A percentile compares a stretch with the other conserved stretches of the same genome.
phyloP scores from a whole-genome alignment of 805 yeast genomes.

The Wickerhamomyces canadensis region DNA sequence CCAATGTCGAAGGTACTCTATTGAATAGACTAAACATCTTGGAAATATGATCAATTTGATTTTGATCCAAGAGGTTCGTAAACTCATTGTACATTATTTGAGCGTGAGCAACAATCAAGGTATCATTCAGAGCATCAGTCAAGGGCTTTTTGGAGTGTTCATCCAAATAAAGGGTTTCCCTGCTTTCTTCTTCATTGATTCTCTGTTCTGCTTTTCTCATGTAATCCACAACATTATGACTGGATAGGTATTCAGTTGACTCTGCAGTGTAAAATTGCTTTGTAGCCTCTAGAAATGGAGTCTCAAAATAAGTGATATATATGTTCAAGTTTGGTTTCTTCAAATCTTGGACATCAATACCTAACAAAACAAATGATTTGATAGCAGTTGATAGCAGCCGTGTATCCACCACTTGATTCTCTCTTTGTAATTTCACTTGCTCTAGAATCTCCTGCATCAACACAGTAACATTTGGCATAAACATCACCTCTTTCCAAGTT shows the following conservation, averaged over 20 bases:
- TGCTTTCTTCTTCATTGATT: slow-evolving; percentile 74
- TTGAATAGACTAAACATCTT: slow-evolving; percentile 72
- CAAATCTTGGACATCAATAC: slow-evolving; percentile 85
- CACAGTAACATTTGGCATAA: slow-evolving; percentile 52
- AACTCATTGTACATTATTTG: slow-evolving; percentile 73
- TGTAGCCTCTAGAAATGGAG: slow-evolving; percentile 66
- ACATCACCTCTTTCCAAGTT: slow-evolving; percentile 84
- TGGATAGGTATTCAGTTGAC: slow-evolving; percentile 56
- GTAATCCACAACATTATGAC: slow-evolving; percentile 85
- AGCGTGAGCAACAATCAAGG: slow-evolving; percentile 75
- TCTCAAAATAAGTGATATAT: slow-evolving; percentile 76
- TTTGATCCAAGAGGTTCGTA: slow-evolving; percentile 64
- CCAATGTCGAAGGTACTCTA: slow-evolving; percentile 75
- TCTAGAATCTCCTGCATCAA: slow-evolving; percentile 69
- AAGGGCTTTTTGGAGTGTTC: slow-evolving; percentile 77
- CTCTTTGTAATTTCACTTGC: slow-evolving; percentile 72
- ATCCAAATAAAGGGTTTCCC: slow-evolving; percentile 76
- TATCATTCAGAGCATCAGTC: slow-evolving; percentile 68
- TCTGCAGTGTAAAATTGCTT: slow-evolving; percentile 63
- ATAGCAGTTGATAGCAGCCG: slow-evolving; percentile 66
- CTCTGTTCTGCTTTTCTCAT: slow-evolving; percentile 81
- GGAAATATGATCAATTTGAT: slow-evolving; percentile 64
- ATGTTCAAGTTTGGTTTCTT: slow-evolving; percentile 80
- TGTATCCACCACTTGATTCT: slow-evolving; percentile 68
- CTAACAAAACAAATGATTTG: slow-evolving; percentile 81